Evolutionary conservation across 768 basidiomycete species (phyloP).

Genomic region (Cystobasidium tubakii): DNA sequence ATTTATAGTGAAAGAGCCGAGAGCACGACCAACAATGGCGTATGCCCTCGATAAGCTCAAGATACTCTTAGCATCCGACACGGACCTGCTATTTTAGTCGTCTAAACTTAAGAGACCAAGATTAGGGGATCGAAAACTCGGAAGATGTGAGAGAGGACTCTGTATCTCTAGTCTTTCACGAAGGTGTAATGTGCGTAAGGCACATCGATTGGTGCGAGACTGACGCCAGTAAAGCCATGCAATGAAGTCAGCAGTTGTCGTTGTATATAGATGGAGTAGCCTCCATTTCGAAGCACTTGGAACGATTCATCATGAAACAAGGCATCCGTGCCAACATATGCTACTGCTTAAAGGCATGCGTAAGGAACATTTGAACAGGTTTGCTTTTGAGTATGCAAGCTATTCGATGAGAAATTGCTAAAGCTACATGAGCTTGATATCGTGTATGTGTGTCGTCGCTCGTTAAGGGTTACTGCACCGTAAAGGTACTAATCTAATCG

Average conservation of each 20-base stretch:
- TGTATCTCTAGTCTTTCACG: not conserved
- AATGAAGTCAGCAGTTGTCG: not conserved
- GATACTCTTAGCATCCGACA: not conserved
- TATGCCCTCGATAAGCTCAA: conserved; percentile 23
- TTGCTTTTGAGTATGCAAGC: too few relatives aligned
- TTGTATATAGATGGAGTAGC: not conserved
- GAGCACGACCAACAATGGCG: conserved; percentile 15
- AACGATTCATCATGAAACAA: too few relatives aligned
- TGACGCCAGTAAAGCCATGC: not conserved
- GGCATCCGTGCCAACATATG: too few relatives aligned
- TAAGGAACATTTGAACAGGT: too few relatives aligned
- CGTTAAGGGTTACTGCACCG: not conserved
- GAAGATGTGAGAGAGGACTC: not conserved
- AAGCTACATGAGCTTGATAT: not conserved
- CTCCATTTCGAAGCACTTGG: not conserved
- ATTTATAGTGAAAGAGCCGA: conserved; percentile 12
- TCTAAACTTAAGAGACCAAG: not conserved
- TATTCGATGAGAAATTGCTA: not conserved
- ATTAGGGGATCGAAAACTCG: conserved; percentile 12
- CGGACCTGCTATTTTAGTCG: not conserved
- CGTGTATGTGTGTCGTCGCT: not conserved
- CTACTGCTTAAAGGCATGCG: too few relatives aligned
- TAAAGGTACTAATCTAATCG: not conserved
- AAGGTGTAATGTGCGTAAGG: not conserved
- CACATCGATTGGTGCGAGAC: too few relatives aligned